Conservation (phyloP, 768 basidiomycete genomes). For the Tephrocybe sp. region DNA sequence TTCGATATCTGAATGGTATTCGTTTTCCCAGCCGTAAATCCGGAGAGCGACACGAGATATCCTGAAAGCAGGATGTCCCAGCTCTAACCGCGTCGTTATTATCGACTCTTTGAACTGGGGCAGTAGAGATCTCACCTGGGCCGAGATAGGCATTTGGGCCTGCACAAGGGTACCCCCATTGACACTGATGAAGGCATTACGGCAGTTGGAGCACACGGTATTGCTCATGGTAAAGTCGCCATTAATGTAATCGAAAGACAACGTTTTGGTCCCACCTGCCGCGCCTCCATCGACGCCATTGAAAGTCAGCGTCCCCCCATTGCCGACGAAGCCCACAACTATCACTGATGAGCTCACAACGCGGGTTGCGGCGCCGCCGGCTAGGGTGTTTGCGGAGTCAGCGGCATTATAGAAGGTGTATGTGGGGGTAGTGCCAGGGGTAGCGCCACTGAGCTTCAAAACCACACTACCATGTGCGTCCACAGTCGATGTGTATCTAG, state of each 20-base stretch:
- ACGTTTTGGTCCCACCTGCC: conserved; percentile 40
- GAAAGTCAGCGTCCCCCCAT: conserved; percentile 44
- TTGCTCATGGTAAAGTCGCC: conserved; percentile 43
- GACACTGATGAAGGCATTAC: conserved; percentile 45
- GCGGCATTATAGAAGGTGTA: conserved; percentile 38
- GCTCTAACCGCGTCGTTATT: conserved; percentile 27
- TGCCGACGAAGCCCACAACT: conserved; percentile 41
- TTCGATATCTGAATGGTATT: conserved; percentile 48
- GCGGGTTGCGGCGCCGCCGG: conserved; percentile 37
- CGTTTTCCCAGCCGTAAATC: conserved; percentile 43
- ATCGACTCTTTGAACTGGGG: not conserved
- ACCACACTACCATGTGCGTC: conserved; percentile 35
- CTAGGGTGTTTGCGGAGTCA: conserved; percentile 31
- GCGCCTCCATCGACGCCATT: conserved; percentile 40
- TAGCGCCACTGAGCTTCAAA: conserved; percentile 34
- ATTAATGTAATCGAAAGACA: conserved; percentile 49
- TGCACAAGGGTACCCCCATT: conserved; percentile 43
- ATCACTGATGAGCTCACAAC: conserved; percentile 35
- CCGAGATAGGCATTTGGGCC: conserved; percentile 48
- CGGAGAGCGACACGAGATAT: conserved; percentile 40
- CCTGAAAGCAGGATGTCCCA: conserved; percentile 46
- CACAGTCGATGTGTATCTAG: conserved; percentile 36
- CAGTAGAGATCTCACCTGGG: conserved; percentile 33
- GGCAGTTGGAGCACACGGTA: conserved; percentile 48
- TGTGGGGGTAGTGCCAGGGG: conserved; percentile 22